Evolutionary conservation across 768 basidiomycete species (phyloP).

Genomic region (Cystofilobasidium macerans): DNA sequence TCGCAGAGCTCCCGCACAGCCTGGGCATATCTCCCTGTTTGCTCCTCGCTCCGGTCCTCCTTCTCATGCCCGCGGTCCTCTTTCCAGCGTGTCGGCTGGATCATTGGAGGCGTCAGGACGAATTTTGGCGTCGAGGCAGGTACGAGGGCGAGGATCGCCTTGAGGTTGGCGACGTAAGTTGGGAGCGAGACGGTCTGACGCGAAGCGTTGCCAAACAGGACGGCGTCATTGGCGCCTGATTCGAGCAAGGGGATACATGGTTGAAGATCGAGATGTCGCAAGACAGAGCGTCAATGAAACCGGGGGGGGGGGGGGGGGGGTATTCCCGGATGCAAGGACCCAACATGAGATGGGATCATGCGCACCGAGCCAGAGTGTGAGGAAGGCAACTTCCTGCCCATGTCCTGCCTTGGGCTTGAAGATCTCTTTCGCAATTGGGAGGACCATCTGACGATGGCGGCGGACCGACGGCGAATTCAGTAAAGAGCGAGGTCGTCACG

Average conservation of each 20-base stretch:
- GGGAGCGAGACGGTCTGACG: conserved; percentile 15
- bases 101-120: conserved; percentile 12
- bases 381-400: background rate
- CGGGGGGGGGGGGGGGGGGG: no score
- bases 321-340: no score
- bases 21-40: conserved; percentile 15
- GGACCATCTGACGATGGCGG: conserved; percentile 1
- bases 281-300: background rate
- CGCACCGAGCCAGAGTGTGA: conserved; percentile 19
- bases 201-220: conserved; percentile 7
- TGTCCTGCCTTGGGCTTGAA: background rate
- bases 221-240: background rate
- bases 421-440: conserved; percentile 13
- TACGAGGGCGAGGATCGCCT: conserved; percentile 14
- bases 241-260: background rate
- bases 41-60: conserved; percentile 10
- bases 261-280: background rate
- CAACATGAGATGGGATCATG: background rate
- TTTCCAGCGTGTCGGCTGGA: conserved; percentile 6
- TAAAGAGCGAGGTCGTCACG: no score
- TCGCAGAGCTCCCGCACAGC: conserved; percentile 4
- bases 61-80: background rate
- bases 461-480: background rate
- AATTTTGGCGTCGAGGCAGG: background rate
- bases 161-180: conserved; percentile 4